A percentile compares a stretch with the other conserved stretches of the same genome.
Conservation (phyloP, 306 rosid genomes). For the Bauhinia variegata region DNA sequence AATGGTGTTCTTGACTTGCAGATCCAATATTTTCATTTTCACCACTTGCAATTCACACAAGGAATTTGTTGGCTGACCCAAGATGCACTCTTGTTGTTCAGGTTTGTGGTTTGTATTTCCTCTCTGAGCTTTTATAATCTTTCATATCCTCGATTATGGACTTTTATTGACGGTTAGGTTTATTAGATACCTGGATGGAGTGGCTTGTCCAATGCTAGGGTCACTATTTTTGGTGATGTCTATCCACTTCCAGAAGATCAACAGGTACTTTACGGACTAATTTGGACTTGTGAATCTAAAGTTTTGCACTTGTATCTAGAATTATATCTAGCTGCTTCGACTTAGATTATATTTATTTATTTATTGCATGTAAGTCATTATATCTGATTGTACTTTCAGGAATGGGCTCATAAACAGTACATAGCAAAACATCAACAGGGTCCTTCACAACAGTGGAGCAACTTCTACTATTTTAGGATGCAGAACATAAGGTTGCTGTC, state of each 20-base stretch:
- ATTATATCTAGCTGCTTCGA: conserved; percentile 24
- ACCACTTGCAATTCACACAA: conserved; percentile 93
- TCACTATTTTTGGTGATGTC: conserved; percentile 95
- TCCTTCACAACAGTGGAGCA: conserved; percentile 99
- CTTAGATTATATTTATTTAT: too few species aligned
- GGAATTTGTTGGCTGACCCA: conserved; percentile 93
- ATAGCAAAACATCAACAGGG: conserved; percentile 97
- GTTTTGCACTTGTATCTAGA: conserved; percentile 3
- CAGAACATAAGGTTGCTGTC: conserved; percentile 76
- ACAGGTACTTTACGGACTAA: conserved; percentile 59
- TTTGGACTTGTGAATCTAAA: conserved; percentile 27
- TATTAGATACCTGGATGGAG: conserved; percentile 99
- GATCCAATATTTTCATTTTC: conserved; percentile 98
- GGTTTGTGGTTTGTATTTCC: conserved; percentile 57
- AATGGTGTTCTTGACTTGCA: conserved; percentile 40
- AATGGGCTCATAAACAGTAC: conserved; percentile 99
- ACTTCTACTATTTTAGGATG: conserved; percentile 98
- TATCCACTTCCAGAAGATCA: conserved; percentile 92
- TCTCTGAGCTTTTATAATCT: conserved; percentile 22
- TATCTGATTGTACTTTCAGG: conserved; percentile 54
- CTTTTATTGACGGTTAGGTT: conserved; percentile 47
- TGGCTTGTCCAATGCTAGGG: conserved; percentile 98
- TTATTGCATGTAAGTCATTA: conserved; percentile 31
- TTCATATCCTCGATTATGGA: conserved; percentile 37
- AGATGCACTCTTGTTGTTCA: conserved; percentile 98